A percentile compares a stretch with the other conserved stretches of the same genome.
Evolutionary conservation across 208 protist species (phyloP).

Genomic region (Crithidia acanthocephali): DNA sequence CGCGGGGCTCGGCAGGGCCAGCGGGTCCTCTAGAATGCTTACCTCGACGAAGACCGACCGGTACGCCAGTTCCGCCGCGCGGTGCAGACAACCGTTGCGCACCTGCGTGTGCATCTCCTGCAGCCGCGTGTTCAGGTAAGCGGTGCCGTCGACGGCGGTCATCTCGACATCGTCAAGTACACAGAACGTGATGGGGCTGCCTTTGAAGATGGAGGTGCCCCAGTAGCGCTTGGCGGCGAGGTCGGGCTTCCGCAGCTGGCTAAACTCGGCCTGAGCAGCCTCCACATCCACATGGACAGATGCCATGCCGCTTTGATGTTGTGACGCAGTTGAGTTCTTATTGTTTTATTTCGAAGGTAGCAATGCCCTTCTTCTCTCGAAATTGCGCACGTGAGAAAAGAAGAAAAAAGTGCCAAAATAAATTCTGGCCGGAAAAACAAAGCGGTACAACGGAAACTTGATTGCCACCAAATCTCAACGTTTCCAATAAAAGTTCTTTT

Average conservation of each 20-base stretch:
- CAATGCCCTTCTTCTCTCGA: no score
- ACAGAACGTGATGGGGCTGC: slow-evolving; percentile 48
- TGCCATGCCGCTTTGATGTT: slow-evolving; percentile 4
- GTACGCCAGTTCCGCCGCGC: slow-evolving; percentile 51
- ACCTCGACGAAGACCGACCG: slow-evolving; percentile 60
- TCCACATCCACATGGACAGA: not conserved
- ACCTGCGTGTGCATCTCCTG: slow-evolving; percentile 25
- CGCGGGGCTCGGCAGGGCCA: slow-evolving; percentile 38
- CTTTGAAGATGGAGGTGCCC: slow-evolving; percentile 37
- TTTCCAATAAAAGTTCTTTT: no score
- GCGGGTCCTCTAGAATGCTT: slow-evolving; percentile 58
- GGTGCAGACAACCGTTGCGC: slow-evolving; percentile 19
- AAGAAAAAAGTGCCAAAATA: no score
- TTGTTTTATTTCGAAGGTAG: no score
- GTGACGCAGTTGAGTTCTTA: no score
- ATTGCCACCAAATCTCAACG: no score
- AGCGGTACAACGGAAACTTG: no score
- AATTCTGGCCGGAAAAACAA: no score
- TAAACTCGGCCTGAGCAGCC: slow-evolving; percentile 26
- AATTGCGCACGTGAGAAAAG: no score
- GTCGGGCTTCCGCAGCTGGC: slow-evolving; percentile 28
- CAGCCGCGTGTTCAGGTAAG: slow-evolving; percentile 16
- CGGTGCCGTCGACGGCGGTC: slow-evolving; percentile 29
- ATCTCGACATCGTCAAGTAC: slow-evolving; percentile 32
- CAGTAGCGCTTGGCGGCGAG: slow-evolving; percentile 33